Base-by-base conservation (phyloP, 805 yeast genomes). In the Wickerhamomyces ciferrii region DNA sequence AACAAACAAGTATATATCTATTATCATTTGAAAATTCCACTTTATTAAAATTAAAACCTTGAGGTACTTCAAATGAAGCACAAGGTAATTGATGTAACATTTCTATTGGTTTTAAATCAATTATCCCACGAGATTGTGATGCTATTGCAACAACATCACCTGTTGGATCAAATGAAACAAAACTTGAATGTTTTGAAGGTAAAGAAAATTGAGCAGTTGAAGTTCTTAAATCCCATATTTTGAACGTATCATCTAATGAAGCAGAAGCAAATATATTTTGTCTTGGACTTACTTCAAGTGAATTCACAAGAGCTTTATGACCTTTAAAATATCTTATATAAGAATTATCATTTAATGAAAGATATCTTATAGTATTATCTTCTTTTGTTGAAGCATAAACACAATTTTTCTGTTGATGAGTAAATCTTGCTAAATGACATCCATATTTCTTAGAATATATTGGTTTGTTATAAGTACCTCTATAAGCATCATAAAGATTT, bases 401-500 rank as follows among this genome's bases (percentile, higher is more conserved):
- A 57, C 94, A 84, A 55, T 83, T 81, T 47, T 77, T 73, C 40
- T 81, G 82, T 39, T 77, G 74, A 58, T 85, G 95, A 1, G 96
- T 82, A 63, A 94, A 94, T 41, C 81, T 73, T 2, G 96, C 97
- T 35, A 87, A 66, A 58, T 88, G 90, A 47, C 90, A 87, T 1
- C 99, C 99, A 56, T 94, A 94, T 60, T 94, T 94, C 67, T 90
- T 91, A 25, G 94, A 83, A 48, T 79, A 83, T 9, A 87, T 75
- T 4, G 89, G 79, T 55, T 83, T 86, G 39, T 74, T 56, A 51
- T 81, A 85, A 45, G 75, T 71, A 6, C 97, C 97, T 49, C 75
- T 74, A 31, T 76, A 67, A 18, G 77, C 69, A 65, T 92, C 96
- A 62, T 89, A 92, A 18, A 94, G 68, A 57, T 89, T 95, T 56